Evolutionary conservation across 768 basidiomycete genomes (phyloP).

Genomic region (Jaapia argillacea): DNA sequence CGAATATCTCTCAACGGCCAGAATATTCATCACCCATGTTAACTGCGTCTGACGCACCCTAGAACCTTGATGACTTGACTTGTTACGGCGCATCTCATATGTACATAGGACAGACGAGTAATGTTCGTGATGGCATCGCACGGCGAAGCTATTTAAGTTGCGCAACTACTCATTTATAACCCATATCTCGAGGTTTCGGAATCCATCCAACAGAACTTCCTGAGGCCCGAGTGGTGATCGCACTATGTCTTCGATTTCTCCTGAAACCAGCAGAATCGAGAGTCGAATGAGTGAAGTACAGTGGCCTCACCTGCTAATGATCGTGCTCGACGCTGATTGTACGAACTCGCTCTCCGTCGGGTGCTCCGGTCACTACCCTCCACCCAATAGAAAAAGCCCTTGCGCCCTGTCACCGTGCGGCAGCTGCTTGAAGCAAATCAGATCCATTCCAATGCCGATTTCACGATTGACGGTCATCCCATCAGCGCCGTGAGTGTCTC

Average conservation of each 20-base stretch:
- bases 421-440: constrained; percentile 38
- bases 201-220: background rate
- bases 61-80: too few species aligned
- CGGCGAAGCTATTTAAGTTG: too few species aligned
- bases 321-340: background rate
- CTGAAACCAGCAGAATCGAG: background rate
- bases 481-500: constrained; percentile 22
- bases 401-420: constrained; percentile 45
- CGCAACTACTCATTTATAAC: too few species aligned
- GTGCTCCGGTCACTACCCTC: background rate
- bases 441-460: constrained; percentile 29
- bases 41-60: background rate
- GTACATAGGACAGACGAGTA: too few species aligned
- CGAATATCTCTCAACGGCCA: background rate
- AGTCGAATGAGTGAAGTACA: background rate
- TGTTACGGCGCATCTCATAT: too few species aligned
- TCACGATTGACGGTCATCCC: constrained; percentile 34
- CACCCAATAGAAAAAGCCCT: constrained; percentile 4
- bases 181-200: too few species aligned
- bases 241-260: background rate
- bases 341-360: too few species aligned
- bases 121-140: too few species aligned
- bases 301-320: too few species aligned
- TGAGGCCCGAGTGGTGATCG: background rate
- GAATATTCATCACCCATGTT: background rate